Conservation (phyloP, 2,329 filamentous ascomycete species). For the Aureobasidium namibiae region DNA sequence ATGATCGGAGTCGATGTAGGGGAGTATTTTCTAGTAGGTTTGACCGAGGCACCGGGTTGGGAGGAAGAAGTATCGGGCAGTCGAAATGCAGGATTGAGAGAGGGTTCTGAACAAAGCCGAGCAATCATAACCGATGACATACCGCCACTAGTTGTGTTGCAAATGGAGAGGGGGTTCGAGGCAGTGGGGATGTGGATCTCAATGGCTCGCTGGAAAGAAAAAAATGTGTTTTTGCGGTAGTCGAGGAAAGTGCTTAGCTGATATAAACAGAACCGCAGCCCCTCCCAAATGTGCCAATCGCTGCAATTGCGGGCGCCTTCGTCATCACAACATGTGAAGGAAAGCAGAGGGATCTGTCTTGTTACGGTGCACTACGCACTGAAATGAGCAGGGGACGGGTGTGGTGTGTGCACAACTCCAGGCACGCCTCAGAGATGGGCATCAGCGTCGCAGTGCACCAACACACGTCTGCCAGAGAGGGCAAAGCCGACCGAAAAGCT, state of each 20-base stretch:
- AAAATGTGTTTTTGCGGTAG: conserved; percentile 9
- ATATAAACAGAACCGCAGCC: conserved; percentile 9
- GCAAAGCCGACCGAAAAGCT: conserved; percentile 7
- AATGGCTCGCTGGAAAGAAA: not conserved
- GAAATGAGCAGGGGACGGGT: conserved; percentile 12
- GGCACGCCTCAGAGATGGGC: conserved; percentile 10
- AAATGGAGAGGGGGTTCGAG: conserved; percentile 5
- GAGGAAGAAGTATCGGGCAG: conserved; percentile 63
- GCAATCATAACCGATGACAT: conserved; percentile 14
- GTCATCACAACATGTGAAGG: conserved; percentile 12
- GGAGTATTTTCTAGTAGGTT: conserved; percentile 13
- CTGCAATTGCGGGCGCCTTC: conserved; percentile 6
- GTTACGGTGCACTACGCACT: conserved; percentile 10
- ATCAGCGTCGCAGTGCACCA: conserved; percentile 5
- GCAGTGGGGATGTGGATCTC: conserved; percentile 9
- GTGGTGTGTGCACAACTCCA: conserved; percentile 12
- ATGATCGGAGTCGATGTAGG: conserved; percentile 15
- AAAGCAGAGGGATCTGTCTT: conserved; percentile 11
- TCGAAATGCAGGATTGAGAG: conserved; percentile 12
- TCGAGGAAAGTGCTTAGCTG: conserved; percentile 12
- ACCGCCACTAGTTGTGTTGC: conserved; percentile 8
- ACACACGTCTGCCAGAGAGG: not conserved
- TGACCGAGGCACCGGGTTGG: conserved; percentile 53
- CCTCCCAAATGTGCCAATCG: not conserved
- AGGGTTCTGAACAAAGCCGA: conserved; percentile 10